Percentiles rank a stretch among this genome's conserved stretches.
phyloP scores from a whole-genome alignment of 768 basidiomycete species.

The Termitomyces bulborhizus region DNA sequence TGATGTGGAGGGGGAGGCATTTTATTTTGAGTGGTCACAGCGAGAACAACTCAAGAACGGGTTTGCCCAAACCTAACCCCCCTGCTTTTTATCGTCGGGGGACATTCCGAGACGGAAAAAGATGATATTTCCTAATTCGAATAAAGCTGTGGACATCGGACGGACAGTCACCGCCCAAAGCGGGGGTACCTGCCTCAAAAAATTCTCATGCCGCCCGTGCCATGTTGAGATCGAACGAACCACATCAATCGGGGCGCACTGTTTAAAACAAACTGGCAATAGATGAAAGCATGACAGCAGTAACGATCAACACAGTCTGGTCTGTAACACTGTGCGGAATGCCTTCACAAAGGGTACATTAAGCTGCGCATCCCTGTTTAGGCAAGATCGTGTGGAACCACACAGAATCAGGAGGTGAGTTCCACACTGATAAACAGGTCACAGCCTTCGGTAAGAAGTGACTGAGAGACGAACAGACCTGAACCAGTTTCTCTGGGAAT shows the following conservation, averaged over 20 bases:
- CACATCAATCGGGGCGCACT: conserved; percentile 5
- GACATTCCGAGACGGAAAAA: conserved; percentile 9
- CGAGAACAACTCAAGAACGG: conserved; percentile 1
- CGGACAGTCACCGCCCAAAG: conserved; percentile 5
- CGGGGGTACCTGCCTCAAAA: conserved; percentile 4
- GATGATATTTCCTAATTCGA: conserved; percentile 6
- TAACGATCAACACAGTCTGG: conserved; percentile 7
- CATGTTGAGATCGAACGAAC: conserved; percentile 3
- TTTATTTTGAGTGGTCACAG: conserved; percentile 7
- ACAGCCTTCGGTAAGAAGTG: conserved; percentile 10
- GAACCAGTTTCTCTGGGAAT: conserved; percentile 7
- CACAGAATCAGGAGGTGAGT: conserved; percentile 2
- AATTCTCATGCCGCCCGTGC: conserved; percentile 5
- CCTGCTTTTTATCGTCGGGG: conserved; percentile 12
- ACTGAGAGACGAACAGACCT: conserved; percentile 1
- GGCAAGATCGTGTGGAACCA: conserved; percentile 11
- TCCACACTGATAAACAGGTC: conserved; percentile 9
- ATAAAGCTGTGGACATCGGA: conserved; percentile 13
- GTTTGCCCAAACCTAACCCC: conserved; percentile 14
- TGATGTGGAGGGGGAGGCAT: conserved; percentile 12
- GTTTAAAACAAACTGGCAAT: neutral
- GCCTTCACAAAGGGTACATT: neutral
- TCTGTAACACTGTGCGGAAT: conserved; percentile 5
- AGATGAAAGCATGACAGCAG: conserved; percentile 11
- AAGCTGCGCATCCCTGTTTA: conserved; percentile 14